These are phyloP conservation scores for Entomophthora muscae DNA, from an alignment of 371 early-diverging fungal species.

Conservation along the genomic window DNA sequence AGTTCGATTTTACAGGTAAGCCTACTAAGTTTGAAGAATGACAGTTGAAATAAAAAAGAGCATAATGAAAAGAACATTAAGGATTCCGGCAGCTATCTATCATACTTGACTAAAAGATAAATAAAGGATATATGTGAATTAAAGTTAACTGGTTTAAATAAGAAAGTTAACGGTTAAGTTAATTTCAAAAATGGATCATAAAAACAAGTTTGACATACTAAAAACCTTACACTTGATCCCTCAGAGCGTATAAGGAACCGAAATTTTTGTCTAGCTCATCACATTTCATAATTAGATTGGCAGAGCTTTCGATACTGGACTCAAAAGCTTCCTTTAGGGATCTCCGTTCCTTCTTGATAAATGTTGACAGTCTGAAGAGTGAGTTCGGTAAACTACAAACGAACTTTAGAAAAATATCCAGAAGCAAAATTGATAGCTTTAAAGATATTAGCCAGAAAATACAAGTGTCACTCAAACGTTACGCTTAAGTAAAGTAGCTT, in stretches of 20 bases:
- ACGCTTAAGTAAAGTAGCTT: background rate
- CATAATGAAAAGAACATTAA: too few relatives aligned
- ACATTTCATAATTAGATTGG: background rate
- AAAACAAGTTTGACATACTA: background rate
- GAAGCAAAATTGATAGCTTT: background rate
- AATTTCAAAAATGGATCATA: too few relatives aligned
- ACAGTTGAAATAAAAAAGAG: too few relatives aligned
- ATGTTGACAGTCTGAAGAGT: background rate
- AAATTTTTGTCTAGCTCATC: constrained; percentile 3
- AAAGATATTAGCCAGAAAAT: background rate
- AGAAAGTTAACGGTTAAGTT: too few relatives aligned
- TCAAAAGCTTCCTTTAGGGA: background rate
- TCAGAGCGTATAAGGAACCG: background rate
- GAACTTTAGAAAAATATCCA: background rate
- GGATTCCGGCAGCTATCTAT: too few relatives aligned
- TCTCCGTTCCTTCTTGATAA: background rate
- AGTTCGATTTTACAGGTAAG: too few relatives aligned
- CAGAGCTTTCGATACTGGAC: background rate
- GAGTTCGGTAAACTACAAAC: background rate
- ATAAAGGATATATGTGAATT: too few relatives aligned
- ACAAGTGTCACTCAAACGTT: background rate
- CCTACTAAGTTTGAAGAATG: too few relatives aligned
- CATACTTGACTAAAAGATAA: too few relatives aligned
- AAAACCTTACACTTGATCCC: background rate
- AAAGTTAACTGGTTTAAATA: too few relatives aligned